Evolutionary conservation across 1,139 yeast species (phyloP), one percentile per base, ranked within the genome.

Genomic region (Magnusiomyces suaveolens): DNA sequence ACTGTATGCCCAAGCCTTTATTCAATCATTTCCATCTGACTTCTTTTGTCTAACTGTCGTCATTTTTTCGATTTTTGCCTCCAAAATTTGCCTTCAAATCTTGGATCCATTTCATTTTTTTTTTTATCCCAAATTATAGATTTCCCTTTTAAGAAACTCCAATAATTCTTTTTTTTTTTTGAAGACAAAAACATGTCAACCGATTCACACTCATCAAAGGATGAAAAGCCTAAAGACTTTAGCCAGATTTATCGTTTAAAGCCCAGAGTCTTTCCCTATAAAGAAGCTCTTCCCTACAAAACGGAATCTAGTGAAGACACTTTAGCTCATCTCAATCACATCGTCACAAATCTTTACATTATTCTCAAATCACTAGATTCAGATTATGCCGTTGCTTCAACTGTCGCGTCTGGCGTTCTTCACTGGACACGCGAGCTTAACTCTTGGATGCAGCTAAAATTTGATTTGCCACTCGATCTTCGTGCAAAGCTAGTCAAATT

Each of bases 381-480:
- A 24, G 84, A 82, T 63, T 95, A 96, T 0, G 73, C 81, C 12
- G 73, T 87, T 33, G 78, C 86, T 1, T 80, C 87, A 6, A 86
- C 94, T 0, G 82, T 92, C 0, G 83, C 86, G 3, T 82, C 86
- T 10, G 79, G 84, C 46, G 84, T 87, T 10, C 78, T 84, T 54
- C 87, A 86, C 58, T 90, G 97, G 96, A 86, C 97, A 0, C 83
- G 87, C 56, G 97, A 89, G 66, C 75, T 92, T 59, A 77, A 82
- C 55, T 83, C 86, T 47, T 86, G 96, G 81, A 70, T 89, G 58
- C 79, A 79, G 60, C 83, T 86, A 81, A 88, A 88, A 66, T 83
- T 86, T 63, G 87, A 84, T 54, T 77, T 92, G 75, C 97, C 98
- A 0, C 63, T 88, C 21, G 65, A 74, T 1, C 71, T 83, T 50